A percentile compares a stretch with the other conserved stretches of the same genome.
These are phyloP conservation scores for Cutaneotrichosporon cutaneum DNA, from an alignment of 1,284 basidiomycete genomes.

Conservation along the genomic window DNA sequence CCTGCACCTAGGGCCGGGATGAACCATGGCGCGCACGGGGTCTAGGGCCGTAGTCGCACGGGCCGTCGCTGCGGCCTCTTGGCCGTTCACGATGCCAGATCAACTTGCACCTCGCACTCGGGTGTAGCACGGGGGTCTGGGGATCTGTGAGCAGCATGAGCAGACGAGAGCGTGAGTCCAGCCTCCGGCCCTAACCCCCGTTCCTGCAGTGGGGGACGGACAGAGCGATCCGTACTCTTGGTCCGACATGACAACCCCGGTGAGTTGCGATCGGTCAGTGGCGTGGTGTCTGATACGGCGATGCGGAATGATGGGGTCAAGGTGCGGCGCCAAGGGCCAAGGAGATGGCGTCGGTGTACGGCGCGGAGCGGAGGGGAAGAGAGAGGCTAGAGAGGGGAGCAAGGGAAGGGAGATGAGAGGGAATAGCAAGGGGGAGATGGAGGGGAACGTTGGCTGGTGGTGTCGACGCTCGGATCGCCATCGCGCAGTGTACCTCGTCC, in stretches of 20 bases:
- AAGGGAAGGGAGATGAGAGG: no score
- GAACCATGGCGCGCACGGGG: not conserved
- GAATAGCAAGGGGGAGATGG: no score
- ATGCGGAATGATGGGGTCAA: slow-evolving; percentile 1
- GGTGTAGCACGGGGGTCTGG: no score
- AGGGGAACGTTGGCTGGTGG: no score
- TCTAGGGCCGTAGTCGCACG: not conserved
- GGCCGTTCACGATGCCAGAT: not conserved
- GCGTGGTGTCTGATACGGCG: not conserved
- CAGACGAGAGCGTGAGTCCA: no score
- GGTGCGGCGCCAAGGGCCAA: not conserved
- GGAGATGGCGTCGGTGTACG: not conserved
- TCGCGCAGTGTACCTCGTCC: not conserved
- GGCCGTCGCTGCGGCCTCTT: not conserved
- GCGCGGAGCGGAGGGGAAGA: no score
- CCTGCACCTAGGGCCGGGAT: not conserved
- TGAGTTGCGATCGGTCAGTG: not conserved
- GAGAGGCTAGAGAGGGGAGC: no score
- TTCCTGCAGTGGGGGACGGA: not conserved
- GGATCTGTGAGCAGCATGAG: no score
- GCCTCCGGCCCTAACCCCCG: no score
- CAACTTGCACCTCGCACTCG: no score
- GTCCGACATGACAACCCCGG: not conserved
- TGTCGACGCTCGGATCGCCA: not conserved
- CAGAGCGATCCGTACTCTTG: not conserved